These are phyloP conservation scores for Colletotrichum sublineola DNA, from an alignment of 2,329 filamentous ascomycete genomes.

Conservation along the genomic window DNA sequence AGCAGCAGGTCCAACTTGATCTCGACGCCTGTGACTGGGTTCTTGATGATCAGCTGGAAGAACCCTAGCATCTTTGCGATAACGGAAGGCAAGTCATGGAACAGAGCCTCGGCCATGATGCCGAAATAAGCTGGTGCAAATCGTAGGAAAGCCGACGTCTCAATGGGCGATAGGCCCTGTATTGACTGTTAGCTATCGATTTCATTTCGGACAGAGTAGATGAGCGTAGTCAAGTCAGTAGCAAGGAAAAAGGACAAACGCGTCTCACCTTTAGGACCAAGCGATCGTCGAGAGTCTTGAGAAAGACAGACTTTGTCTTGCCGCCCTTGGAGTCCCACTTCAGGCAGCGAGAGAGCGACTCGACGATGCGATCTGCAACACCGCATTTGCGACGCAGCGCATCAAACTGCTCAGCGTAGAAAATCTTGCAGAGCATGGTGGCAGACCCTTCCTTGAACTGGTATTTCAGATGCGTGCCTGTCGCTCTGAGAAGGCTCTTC, in stretches of 20 bases:
- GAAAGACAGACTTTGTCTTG: conserved; percentile 96
- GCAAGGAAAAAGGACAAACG: neutral
- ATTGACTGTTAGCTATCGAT: conserved; percentile 36
- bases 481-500: conserved; percentile 84
- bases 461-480: conserved; percentile 94
- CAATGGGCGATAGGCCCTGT: conserved; percentile 87
- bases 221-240: no score
- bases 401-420: conserved; percentile 98
- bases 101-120: conserved; percentile 96
- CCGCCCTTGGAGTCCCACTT: conserved; percentile 99
- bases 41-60: conserved; percentile 97
- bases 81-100: conserved; percentile 93
- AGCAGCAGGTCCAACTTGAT: conserved; percentile 94
- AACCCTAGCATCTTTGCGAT: conserved; percentile 99
- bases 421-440: conserved; percentile 97
- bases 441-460: conserved; percentile 95
- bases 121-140: conserved; percentile 98
- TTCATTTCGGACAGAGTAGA: neutral
- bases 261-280: conserved; percentile 81
- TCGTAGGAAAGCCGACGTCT: conserved; percentile 92
- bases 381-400: conserved; percentile 93
- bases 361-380: conserved; percentile 91
- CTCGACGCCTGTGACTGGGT: conserved; percentile 89
- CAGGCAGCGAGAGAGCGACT: conserved; percentile 92
- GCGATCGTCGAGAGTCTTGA: conserved; percentile 95